Evolutionary conservation across 441 rosid genomes (phyloP).

Genomic region (Sinapis alba): DNA sequence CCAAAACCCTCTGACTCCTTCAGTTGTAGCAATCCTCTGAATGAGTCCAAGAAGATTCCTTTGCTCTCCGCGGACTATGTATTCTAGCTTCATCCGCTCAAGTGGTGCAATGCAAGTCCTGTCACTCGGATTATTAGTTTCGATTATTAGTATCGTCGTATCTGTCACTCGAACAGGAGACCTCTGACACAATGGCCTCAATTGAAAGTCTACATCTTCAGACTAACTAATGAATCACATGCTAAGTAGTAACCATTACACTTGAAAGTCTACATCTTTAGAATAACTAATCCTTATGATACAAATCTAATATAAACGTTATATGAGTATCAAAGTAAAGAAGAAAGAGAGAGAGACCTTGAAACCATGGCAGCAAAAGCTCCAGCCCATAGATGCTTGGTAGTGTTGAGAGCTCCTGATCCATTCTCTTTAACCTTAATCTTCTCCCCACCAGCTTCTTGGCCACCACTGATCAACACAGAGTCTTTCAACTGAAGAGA

Average conservation of each 20-base stretch:
- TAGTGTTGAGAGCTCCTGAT: conserved; percentile 69
- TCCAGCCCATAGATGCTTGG: conserved; percentile 93
- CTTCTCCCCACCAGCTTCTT: conserved; percentile 20
- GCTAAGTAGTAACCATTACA: conserved; percentile 1
- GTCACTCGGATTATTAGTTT: too few species aligned
- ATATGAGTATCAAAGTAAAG: background rate
- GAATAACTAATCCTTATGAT: background rate
- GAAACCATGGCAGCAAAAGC: conserved; percentile 94
- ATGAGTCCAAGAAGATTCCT: conserved; percentile 60
- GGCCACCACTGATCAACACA: conserved; percentile 28
- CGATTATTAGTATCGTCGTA: too few species aligned
- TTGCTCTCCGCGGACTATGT: conserved; percentile 78
- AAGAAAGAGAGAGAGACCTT: conserved; percentile 55
- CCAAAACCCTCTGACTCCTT: conserved; percentile 92
- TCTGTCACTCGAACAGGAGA: too few species aligned
- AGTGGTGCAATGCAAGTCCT: conserved; percentile 92
- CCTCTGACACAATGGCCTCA: too few species aligned
- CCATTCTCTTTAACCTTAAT: conserved; percentile 42
- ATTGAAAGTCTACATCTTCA: conserved; percentile 1
- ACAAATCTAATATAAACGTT: background rate
- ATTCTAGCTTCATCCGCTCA: conserved; percentile 90
- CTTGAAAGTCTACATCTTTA: conserved; percentile 2
- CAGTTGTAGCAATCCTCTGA: conserved; percentile 57
- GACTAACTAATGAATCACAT: background rate
- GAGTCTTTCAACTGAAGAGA: conserved; percentile 39